These are phyloP conservation scores for Sphaceloma murrayae DNA, from an alignment of 2,329 filamentous ascomycete genomes.

Conservation along the genomic window DNA sequence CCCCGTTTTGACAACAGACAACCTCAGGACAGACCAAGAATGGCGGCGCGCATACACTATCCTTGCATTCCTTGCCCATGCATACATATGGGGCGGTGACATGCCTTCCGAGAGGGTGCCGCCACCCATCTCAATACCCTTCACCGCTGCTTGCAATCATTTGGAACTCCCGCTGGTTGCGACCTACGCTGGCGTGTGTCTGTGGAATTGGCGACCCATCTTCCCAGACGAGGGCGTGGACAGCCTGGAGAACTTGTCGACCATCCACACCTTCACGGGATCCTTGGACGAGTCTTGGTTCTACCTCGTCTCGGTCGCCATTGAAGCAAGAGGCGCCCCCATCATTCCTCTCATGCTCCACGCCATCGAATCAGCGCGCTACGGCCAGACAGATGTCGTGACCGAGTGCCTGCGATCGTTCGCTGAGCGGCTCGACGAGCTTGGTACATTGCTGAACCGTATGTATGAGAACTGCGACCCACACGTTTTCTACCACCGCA, in stretches of 20 bases:
- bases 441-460: slow-evolving; percentile 65
- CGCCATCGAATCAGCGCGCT: slow-evolving; percentile 70
- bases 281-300: slow-evolving; percentile 98
- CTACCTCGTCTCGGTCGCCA: slow-evolving; percentile 88
- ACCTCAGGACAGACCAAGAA: slow-evolving; percentile 74
- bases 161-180: slow-evolving; percentile 87
- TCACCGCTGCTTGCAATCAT: slow-evolving; percentile 60
- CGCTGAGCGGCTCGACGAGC: slow-evolving; percentile 78
- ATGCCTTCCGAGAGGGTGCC: slow-evolving; percentile 63
- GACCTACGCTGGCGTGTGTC: slow-evolving; percentile 80
- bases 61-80: slow-evolving; percentile 70
- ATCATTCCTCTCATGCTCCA: slow-evolving; percentile 81
- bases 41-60: slow-evolving; percentile 82
- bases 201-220: slow-evolving; percentile 96
- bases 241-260: slow-evolving; percentile 76
- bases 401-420: slow-evolving; percentile 68
- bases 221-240: slow-evolving; percentile 76
- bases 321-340: slow-evolving; percentile 82
- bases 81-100: slow-evolving; percentile 81
- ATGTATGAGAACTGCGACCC: slow-evolving; percentile 97
- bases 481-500: slow-evolving; percentile 87
- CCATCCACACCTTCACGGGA: slow-evolving; percentile 83
- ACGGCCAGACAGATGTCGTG: slow-evolving; percentile 60
- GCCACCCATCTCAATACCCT: slow-evolving; percentile 69
- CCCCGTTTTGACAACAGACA: slow-evolving; percentile 71